Base-by-base conservation (phyloP, 345 rosid species). In the Erodium maritimum region DNA sequence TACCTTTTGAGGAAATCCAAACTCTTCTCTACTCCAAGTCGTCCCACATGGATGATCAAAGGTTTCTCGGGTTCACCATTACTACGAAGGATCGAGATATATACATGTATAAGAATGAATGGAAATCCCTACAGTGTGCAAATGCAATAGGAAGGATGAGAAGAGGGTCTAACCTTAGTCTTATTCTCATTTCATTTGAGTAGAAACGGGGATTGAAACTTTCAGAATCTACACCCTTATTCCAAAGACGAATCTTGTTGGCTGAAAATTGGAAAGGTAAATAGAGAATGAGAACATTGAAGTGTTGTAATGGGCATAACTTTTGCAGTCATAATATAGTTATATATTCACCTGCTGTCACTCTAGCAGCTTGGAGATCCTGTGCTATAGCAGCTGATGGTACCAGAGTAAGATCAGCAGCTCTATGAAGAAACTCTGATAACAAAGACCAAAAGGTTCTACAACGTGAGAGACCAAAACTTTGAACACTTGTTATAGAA, bases 211-310 rank as follows among this genome's bases (percentile, higher is more conserved):
- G 96, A 75, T 89, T 79, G 69, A 93, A 93, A 64, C 90, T 89
- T 64, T 83, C 87, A 20, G 94, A 89, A 78, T 93, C 99, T 4
- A 93, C 99, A 67, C 99, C 99, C 78, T 93, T 93, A 57, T 87
- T 93, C 96, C 99, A 93, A 65, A 93, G 85, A 37, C 95, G 90
- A 50, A 93, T 91, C 84, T 83, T 91, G 64, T 93, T 79, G 61
- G 96, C 96, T 93, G 80, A 60, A 64, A 63, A 55, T 42, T 57
- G 59, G 48, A 19, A 64, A 63, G 25, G 2, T 42, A 57, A 62
- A 10, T 21, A 12, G 19, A 46, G n/a, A n/a, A n/a, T n/a, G n/a
- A n/a, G n/a, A n/a, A n/a, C n/a, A n/a, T n/a, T n/a, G n/a, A n/a
- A n/a, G n/a, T n/a, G n/a, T n/a, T n/a, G n/a, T n/a, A n/a, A n/a